phyloP scores from a whole-genome alignment of 2,329 filamentous ascomycete species.

The Domatiomyces catenatus region DNA sequence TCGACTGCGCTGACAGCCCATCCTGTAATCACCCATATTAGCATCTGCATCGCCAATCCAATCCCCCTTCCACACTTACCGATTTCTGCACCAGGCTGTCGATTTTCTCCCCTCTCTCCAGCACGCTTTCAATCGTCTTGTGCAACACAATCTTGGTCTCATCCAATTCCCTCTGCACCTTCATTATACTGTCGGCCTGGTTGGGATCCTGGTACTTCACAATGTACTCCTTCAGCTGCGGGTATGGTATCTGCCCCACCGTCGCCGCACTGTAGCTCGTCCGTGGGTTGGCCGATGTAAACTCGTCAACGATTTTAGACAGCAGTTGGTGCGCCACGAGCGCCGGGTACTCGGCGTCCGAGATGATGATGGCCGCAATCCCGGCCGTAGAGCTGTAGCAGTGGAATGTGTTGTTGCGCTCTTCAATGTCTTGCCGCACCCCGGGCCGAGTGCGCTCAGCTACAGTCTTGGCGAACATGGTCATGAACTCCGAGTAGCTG shows the following conservation, averaged over 20 bases:
- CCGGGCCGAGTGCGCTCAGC: slow-evolving; percentile 72
- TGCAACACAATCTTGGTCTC: slow-evolving; percentile 95
- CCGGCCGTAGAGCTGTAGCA: slow-evolving; percentile 62
- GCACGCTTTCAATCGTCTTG: slow-evolving; percentile 69
- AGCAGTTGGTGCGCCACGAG: slow-evolving; percentile 76
- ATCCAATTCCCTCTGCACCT: slow-evolving; percentile 91
- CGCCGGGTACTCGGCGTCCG: slow-evolving; percentile 57
- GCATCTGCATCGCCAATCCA: background rate
- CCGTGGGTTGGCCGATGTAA: slow-evolving; percentile 59
- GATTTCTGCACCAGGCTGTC: slow-evolving; percentile 88
- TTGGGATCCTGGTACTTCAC: slow-evolving; percentile 19
- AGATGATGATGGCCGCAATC: slow-evolving; percentile 62
- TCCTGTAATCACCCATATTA: slow-evolving; percentile 29
- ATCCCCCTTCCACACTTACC: background rate
- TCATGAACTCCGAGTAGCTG: slow-evolving; percentile 57
- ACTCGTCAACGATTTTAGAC: slow-evolving; percentile 76
- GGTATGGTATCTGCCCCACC: slow-evolving; percentile 43
- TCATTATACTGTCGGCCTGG: slow-evolving; percentile 80
- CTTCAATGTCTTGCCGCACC: slow-evolving; percentile 70
- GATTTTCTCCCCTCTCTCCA: slow-evolving; percentile 86
- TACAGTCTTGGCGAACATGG: slow-evolving; percentile 70
- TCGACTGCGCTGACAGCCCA: slow-evolving; percentile 76
- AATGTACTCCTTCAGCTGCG: slow-evolving; percentile 65
- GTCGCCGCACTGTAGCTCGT: slow-evolving; percentile 46
- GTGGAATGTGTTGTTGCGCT: slow-evolving; percentile 67